A percentile compares a stretch with the other conserved stretches of the same genome.
phyloP scores from a whole-genome alignment of 2,329 filamentous ascomycete species.

The Mariannaea elegans region DNA sequence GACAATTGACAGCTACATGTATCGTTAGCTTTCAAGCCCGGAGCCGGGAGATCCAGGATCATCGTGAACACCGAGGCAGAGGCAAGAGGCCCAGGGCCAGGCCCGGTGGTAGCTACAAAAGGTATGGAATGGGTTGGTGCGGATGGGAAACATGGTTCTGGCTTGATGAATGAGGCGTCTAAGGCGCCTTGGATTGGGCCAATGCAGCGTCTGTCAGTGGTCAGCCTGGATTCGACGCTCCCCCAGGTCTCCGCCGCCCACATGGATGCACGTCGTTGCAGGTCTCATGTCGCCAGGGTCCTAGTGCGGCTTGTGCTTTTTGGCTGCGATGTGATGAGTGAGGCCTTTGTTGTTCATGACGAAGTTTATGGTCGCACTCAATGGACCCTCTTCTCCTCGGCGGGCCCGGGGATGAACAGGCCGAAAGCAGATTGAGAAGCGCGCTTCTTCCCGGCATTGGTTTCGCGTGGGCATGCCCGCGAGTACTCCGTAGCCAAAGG shows the following conservation, averaged over 20 bases:
- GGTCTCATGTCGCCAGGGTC: constrained; percentile 23
- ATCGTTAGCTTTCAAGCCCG: constrained; percentile 26
- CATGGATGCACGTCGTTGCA: constrained; percentile 25
- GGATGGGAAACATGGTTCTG: constrained; percentile 12
- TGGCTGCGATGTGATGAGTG: constrained; percentile 14
- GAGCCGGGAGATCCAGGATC: constrained; percentile 3
- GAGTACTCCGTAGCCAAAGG: constrained; percentile 19
- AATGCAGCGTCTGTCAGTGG: constrained; percentile 34
- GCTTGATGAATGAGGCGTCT: constrained; percentile 18
- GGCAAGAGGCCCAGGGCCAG: neutral
- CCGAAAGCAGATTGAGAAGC: constrained; percentile 33
- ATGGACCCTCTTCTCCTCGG: constrained; percentile 13
- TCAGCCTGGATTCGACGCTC: constrained; percentile 27
- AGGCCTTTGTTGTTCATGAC: constrained; percentile 33
- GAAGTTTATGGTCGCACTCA: constrained; percentile 13
- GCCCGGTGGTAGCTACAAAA: constrained; percentile 9
- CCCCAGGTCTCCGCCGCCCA: constrained; percentile 19
- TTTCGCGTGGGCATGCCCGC: constrained; percentile 27
- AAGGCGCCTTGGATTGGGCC: constrained; percentile 14
- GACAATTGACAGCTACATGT: constrained; percentile 10
- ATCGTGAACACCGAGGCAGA: neutral
- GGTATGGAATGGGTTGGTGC: constrained; percentile 6
- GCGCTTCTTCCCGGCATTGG: constrained; percentile 38
- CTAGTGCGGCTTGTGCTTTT: constrained; percentile 14
- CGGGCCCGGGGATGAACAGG: constrained; percentile 18